Evolutionary conservation across 2,329 filamentous ascomycete species (phyloP).

Genomic region (Alternaria atra): DNA sequence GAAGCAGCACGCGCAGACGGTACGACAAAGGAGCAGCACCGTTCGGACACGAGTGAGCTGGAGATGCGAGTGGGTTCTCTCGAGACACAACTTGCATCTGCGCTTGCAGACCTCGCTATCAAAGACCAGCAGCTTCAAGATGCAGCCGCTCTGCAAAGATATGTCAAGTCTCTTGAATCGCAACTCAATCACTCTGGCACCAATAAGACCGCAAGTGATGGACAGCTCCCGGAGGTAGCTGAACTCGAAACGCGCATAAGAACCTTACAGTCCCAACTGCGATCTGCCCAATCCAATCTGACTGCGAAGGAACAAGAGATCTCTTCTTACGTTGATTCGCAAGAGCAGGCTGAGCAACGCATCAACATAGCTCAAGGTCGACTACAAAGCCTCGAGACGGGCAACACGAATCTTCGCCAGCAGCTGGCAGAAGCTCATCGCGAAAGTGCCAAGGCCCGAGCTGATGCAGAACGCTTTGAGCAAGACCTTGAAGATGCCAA

Average conservation of each 20-base stretch:
- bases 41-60: conserved; percentile 11
- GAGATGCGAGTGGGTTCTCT: conserved; percentile 19
- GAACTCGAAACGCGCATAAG: conserved; percentile 15
- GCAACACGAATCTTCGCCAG: conserved; percentile 39
- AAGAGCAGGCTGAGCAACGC: conserved; percentile 36
- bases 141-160: not conserved
- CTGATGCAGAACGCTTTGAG: conserved; percentile 38
- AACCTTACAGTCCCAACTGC: conserved; percentile 30
- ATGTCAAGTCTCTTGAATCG: not conserved
- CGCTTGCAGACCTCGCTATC: not conserved
- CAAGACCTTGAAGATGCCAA: conserved; percentile 36
- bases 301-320: conserved; percentile 38
- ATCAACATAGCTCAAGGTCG: conserved; percentile 40
- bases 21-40: conserved; percentile 10
- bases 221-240: conserved; percentile 3
- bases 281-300: conserved; percentile 28
- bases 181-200: not conserved
- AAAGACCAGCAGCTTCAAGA: conserved; percentile 7
- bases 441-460: conserved; percentile 32
- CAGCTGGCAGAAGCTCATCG: conserved; percentile 46
- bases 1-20: not conserved
- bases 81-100: not conserved
- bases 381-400: conserved; percentile 41
- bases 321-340: conserved; percentile 32
- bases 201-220: not conserved